A percentile compares a stretch with the other conserved stretches of the same genome.
Conservation (phyloP, 305 asterid genomes). For the Plantago lanceolata region DNA sequence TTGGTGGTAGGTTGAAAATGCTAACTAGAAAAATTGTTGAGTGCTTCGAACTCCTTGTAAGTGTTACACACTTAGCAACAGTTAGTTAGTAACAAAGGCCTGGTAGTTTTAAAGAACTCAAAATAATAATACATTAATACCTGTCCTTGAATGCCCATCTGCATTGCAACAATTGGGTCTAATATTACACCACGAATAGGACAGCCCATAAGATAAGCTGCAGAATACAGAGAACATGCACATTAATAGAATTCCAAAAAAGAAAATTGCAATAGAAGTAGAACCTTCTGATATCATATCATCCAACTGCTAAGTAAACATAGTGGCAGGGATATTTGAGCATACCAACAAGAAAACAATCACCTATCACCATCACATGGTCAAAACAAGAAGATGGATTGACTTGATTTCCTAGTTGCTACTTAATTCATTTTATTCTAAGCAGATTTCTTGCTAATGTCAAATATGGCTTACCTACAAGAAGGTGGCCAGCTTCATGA, state of each 20-base stretch:
- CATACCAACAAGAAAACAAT: constrained; percentile 14
- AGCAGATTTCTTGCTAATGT: not conserved
- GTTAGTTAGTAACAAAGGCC: constrained; percentile 11
- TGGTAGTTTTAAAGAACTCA: constrained; percentile 13
- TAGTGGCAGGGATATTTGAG: too few species aligned
- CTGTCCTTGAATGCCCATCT: constrained; percentile 98
- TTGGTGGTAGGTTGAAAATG: constrained; percentile 14
- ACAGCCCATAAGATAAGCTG: constrained; percentile 97
- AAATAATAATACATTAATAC: constrained; percentile 41
- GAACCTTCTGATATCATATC: too few species aligned
- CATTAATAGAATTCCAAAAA: constrained; percentile 5
- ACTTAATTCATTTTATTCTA: not conserved
- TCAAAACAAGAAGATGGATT: constrained; percentile 5
- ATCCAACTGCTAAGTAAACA: too few species aligned
- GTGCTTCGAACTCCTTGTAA: constrained; percentile 14
- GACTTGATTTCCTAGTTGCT: not conserved
- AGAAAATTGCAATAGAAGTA: too few species aligned
- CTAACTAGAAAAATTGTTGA: constrained; percentile 4
- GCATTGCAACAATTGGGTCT: constrained; percentile 85
- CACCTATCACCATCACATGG: constrained; percentile 5
- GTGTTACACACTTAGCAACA: not conserved
- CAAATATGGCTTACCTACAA: constrained; percentile 56
- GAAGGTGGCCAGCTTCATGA: constrained; percentile 97
- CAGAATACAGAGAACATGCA: constrained; percentile 29
- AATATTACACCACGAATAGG: constrained; percentile 91